Evolutionary conservation across 2,329 filamentous ascomycete genomes (phyloP), one percentile per base, ranked within the genome.

Genomic region (Coniochaeta ligniaria): DNA sequence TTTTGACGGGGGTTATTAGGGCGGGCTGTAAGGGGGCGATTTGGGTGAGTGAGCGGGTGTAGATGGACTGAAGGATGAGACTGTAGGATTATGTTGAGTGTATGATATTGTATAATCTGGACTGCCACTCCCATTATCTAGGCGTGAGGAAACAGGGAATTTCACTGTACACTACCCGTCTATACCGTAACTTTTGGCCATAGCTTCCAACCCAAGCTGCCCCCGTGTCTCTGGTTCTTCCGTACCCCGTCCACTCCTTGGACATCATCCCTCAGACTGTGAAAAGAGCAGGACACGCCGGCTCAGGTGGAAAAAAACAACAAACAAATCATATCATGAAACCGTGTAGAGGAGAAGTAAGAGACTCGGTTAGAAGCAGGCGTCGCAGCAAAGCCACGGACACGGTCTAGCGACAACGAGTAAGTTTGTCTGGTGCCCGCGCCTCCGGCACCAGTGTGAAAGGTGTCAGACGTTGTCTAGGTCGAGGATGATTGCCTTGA

Each of bases 11-110:
- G 52, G 83, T 93, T 8, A 97, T 99, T 68, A 82, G 93, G 59
- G 85, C 90, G n/a, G 95, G 95, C 1, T 99, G 95, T 74, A 83
- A 90, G 64, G 89, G 91, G 0, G 95, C 95, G 0, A 99, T 99
- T 64, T 96, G 92, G 89, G 85, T 96, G 56, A 96, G 86, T 71
- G 90, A 94, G 77, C 83, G 81, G 65, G 83, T 74, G 12, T 74
- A 60, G 41, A 22, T n/a, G 38, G 38, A 16, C 4, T 38, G 5
- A 20, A 45, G 16, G 16, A 12, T 47, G 43, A 26, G 11, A 26
- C 22, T 22, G 43, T 47, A 41, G 38, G 38, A 41, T 41, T 11
- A 41, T 9, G 7, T 6, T 17, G 38, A n/a, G 38, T 41, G 38
- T 41, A 41, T 16, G n/a, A 41, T n/a, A 41, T 41, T 41, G 38